phyloP scores from a whole-genome alignment of 2,329 filamentous ascomycete species.

The Onygenales sp. region DNA sequence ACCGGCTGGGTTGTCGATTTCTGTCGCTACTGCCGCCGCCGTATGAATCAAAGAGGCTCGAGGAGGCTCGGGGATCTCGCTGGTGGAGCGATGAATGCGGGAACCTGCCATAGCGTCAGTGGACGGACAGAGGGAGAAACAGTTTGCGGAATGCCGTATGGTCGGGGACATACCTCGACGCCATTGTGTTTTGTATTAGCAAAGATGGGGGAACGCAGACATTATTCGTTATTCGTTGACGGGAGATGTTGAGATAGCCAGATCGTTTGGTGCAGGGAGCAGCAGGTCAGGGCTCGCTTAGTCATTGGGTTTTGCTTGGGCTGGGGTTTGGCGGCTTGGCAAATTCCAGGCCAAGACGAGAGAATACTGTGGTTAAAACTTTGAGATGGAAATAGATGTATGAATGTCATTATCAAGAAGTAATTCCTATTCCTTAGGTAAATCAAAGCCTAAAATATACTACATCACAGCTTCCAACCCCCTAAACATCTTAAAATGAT shows the following conservation, averaged over 20 bases:
- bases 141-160: background rate
- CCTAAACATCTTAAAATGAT: too few species aligned
- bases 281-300: background rate
- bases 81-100: conserved; percentile 61
- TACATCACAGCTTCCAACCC: too few species aligned
- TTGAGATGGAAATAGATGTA: too few species aligned
- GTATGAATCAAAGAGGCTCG: conserved; percentile 68
- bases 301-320: too few species aligned
- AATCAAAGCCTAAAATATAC: too few species aligned
- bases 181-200: background rate
- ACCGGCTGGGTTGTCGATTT: conserved; percentile 28
- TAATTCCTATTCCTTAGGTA: too few species aligned
- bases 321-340: too few species aligned
- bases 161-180: conserved; percentile 1
- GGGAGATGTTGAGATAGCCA: background rate
- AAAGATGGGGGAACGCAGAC: background rate
- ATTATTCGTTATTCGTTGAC: background rate
- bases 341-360: too few species aligned
- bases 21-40: conserved; percentile 45
- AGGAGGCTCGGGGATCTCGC: conserved; percentile 55
- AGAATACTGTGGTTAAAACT: too few species aligned
- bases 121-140: background rate
- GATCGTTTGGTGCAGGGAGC: background rate
- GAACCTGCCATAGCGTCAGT: conserved; percentile 38
- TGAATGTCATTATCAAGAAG: too few species aligned